These are phyloP conservation scores for Quercus agrifolia DNA, from an alignment of 306 rosid species.

Conservation along the genomic window DNA sequence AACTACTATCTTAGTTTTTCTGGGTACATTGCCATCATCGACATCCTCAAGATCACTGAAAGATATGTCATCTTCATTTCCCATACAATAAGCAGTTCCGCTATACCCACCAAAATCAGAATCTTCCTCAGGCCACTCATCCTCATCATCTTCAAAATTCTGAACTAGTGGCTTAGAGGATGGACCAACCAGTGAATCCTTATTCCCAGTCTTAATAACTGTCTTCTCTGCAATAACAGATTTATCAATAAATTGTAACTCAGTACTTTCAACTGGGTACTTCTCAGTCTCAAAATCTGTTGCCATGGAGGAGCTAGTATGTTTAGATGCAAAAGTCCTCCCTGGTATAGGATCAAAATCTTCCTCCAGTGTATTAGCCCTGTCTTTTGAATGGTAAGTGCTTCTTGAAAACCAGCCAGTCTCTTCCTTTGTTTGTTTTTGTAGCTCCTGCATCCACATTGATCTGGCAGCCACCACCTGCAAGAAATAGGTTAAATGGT, in stretches of 20 bases:
- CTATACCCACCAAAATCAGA: constrained; percentile 46
- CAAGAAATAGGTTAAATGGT: constrained; percentile 24
- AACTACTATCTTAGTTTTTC: constrained; percentile 30
- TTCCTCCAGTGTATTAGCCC: constrained; percentile 31
- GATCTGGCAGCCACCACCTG: constrained; percentile 87
- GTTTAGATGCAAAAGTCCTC: constrained; percentile 32
- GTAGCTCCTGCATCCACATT: constrained; percentile 95
- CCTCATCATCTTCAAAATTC: constrained; percentile 51
- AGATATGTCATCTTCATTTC: constrained; percentile 88
- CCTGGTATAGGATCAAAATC: constrained; percentile 32
- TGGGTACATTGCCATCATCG: constrained; percentile 46
- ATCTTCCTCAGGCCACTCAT: constrained; percentile 93
- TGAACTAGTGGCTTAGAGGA: constrained; percentile 44
- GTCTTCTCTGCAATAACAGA: constrained; percentile 56
- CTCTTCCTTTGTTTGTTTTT: constrained; percentile 55
- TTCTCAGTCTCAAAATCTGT: constrained; percentile 50
- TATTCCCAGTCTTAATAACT: constrained; percentile 42
- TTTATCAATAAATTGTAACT: constrained; percentile 50
- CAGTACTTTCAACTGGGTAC: constrained; percentile 47
- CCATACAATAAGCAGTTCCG: constrained; percentile 28
- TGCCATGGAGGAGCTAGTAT: constrained; percentile 30
- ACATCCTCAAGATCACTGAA: constrained; percentile 96
- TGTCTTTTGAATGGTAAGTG: constrained; percentile 39
- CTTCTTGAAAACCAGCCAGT: constrained; percentile 48
- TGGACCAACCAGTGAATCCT: constrained; percentile 35